Percentiles rank a stretch among this genome's conserved stretches.
These are phyloP conservation scores for Plasmodium cynomolgi DNA, from an alignment of 169 alveolate genomes.

Conservation along the genomic window DNA sequence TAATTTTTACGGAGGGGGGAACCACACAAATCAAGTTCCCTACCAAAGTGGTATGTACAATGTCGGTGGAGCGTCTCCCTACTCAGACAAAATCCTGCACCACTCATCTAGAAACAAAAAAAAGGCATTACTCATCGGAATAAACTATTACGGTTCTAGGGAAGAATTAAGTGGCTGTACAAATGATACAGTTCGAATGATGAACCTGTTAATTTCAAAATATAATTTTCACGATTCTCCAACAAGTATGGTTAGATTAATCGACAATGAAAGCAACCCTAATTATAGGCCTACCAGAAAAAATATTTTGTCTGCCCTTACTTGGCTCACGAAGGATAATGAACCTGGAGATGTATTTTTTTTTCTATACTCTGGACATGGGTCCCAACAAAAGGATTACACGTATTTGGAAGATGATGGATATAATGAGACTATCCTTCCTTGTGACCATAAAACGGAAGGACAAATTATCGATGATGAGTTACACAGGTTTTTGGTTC, in stretches of 20 bases:
- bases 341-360: slow-evolving; percentile 81
- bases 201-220: slow-evolving; percentile 68
- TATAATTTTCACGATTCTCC: slow-evolving; percentile 56
- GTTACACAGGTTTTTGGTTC: slow-evolving; percentile 48
- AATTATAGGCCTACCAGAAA: slow-evolving; percentile 58
- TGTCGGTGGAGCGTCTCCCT: slow-evolving; percentile 3
- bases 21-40: neutral
- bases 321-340: slow-evolving; percentile 76
- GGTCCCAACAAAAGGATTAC: slow-evolving; percentile 74
- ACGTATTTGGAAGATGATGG: slow-evolving; percentile 77
- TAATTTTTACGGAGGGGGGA: neutral
- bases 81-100: slow-evolving; percentile 19
- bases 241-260: slow-evolving; percentile 30
- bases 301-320: slow-evolving; percentile 50
- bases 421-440: slow-evolving; percentile 82
- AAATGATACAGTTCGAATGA: slow-evolving; percentile 79
- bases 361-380: slow-evolving; percentile 84
- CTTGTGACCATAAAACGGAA: slow-evolving; percentile 74
- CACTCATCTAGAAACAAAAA: slow-evolving; percentile 34
- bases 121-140: slow-evolving; percentile 82
- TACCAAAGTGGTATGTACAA: neutral
- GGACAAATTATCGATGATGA: slow-evolving; percentile 78
- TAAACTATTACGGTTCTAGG: slow-evolving; percentile 79
- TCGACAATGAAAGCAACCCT: slow-evolving; percentile 31
- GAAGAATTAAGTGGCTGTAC: slow-evolving; percentile 82